Evolutionary conservation across 2,329 filamentous ascomycete genomes (phyloP), one percentile per base, ranked within the genome.

Genomic region (Fusarium denticulatum): DNA sequence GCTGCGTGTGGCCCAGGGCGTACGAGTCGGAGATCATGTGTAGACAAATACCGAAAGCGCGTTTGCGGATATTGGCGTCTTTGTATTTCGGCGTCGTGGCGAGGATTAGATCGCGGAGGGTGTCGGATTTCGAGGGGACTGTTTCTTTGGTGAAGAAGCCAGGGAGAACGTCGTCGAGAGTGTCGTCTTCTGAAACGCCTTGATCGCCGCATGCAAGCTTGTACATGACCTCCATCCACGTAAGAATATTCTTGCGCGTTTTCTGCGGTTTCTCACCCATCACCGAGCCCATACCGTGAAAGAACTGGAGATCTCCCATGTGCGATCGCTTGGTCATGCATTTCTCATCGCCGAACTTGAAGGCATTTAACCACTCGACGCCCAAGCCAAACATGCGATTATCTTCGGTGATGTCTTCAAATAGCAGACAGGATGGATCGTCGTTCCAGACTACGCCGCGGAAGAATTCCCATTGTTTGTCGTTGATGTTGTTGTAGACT

Each of bases 11-110:
- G 3, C 72, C 72, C 3, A 74, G 15, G 14, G 71, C 71, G 30
- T 74, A 74, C 0, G 72, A 74, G 28, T 74, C 72, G 16, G 69
- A 71, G 8, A 74, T 74, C 49, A 74, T 50, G 3, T 74, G 72
- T 0, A 72, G 43, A n/a, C 71, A 74, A 12, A 63, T 53, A 1
- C 72, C 72, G 15, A 74, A 61, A 6, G 72, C 71, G 7, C 71
- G 53, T 16, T 58, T 60, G 6, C 37, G 50, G 2, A 74, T 62
- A 6, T 71, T 34, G 37, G 59, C 36, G 18, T 59, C 34, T 12
- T 32, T 45, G 43, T 74, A 74, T 10, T 71, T 63, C 7, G 71
- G 55, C 32, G 72, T 74, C 3, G 53, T 74, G 5, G 34, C 72
- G 12, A 74, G 61, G 10, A 74, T 50, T 1, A 74, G 58, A 50